Conservation (phyloP, 805 yeast species). For the Ogataea wickerhamii region DNA sequence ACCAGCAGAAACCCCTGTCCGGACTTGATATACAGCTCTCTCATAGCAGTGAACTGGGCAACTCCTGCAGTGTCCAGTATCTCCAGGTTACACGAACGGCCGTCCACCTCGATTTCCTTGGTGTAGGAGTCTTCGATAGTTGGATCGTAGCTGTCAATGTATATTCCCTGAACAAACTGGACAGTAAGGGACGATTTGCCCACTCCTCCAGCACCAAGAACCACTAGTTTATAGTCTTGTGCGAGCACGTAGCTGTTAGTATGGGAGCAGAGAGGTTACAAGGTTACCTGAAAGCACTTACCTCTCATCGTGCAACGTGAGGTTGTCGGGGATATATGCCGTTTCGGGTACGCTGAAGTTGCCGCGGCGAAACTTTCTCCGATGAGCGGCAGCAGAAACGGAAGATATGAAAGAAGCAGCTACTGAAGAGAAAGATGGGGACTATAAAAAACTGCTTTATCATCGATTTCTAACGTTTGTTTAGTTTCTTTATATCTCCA, state of each 20-base stretch:
- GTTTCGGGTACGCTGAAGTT: too few relatives aligned
- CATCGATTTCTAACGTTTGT: too few relatives aligned
- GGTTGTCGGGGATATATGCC: too few relatives aligned
- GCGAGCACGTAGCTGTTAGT: too few relatives aligned
- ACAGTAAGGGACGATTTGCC: constrained; percentile 94
- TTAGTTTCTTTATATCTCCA: too few relatives aligned
- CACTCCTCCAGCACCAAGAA: constrained; percentile 95
- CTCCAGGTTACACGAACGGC: constrained; percentile 81
- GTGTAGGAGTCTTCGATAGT: constrained; percentile 95
- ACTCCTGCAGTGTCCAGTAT: constrained; percentile 65
- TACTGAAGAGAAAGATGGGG: too few relatives aligned
- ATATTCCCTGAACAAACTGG: constrained; percentile 86
- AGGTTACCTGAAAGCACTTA: constrained; percentile 1
- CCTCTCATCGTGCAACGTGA: constrained; percentile 4
- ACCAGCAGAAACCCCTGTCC: constrained; percentile 72
- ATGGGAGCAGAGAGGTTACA: too few relatives aligned
- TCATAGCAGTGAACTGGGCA: constrained; percentile 92
- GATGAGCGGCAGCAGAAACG: too few relatives aligned
- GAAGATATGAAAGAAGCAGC: too few relatives aligned
- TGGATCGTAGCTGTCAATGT: constrained; percentile 90
- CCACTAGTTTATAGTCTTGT: constrained; percentile 83
- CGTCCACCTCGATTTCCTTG: constrained; percentile 84
- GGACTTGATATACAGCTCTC: constrained; percentile 81
- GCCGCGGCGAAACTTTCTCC: too few relatives aligned
- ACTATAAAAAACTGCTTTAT: too few relatives aligned